Evolutionary conservation across 2,329 filamentous ascomycete species (phyloP), one percentile per base, ranked within the genome.

Genomic region (Monosporascus sp.): DNA sequence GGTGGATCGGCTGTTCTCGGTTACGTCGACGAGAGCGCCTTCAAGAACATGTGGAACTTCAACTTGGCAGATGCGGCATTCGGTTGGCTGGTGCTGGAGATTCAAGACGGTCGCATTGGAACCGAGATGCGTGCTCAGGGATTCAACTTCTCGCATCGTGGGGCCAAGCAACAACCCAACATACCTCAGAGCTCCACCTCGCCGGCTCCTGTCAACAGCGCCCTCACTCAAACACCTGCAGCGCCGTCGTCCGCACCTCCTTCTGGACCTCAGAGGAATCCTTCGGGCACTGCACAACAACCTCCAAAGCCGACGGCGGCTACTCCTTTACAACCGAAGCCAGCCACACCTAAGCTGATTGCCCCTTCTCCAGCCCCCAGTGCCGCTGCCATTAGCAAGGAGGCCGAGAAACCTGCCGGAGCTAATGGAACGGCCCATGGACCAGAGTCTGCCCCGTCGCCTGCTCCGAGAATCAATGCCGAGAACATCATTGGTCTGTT

Each of bases 11-110:
- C 81, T 50, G 81, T 83, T 53, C 86, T 90, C 49, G 94, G 94
- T 34, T 89, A 96, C 66, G 91, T 99, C 18, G 94, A 99, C 58
- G 94, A 99, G 77, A 97, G 92, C 65, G 94, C 94, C 1, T 99
- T 99, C 82, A 99, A 99, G 79, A 99, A 99, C 70, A 97, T 97
- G 94, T 99, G 94, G 94, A 99, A 99, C 73, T 99, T 99, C 75
- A 97, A 97, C 71, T 74, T 99, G 60, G 94, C 94, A 31, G 94
- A 99, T 75, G 94, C 94, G 51, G 93, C 94, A 20, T 99, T 97
- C 69, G 94, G 94, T 56, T 99, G 91, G 79, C 79, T 99, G 49
- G 91, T 97, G 17, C 75, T 99, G 53, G 94, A 99, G 70, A 87
- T 99, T 55, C 94, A 99, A 68, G 89, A 91, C 66, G 94, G 94